These are phyloP conservation scores for Colletotrichum sp. DNA, from an alignment of 2,329 filamentous ascomycete genomes.

Conservation along the genomic window DNA sequence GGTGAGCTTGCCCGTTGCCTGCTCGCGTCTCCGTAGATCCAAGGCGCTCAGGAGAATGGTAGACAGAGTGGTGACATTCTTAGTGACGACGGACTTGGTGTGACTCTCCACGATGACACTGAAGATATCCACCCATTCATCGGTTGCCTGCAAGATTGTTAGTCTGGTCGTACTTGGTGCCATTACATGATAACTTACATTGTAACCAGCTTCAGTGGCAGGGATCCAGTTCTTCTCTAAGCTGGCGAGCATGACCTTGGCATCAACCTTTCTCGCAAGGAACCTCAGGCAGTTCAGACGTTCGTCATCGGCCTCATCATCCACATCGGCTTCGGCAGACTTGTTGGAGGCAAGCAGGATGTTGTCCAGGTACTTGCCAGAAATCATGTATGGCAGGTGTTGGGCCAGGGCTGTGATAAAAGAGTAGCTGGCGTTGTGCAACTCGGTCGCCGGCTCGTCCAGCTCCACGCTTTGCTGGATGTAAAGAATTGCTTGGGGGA, in stretches of 20 bases:
- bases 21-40: constrained; percentile 68
- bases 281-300: constrained; percentile 74
- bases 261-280: constrained; percentile 77
- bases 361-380: constrained; percentile 73
- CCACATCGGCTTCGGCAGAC: constrained; percentile 68
- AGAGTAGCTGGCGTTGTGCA: constrained; percentile 84
- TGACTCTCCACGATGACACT: constrained; percentile 77
- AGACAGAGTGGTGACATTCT: constrained; percentile 74
- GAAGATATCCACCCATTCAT: constrained; percentile 73
- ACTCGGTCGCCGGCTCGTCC: constrained; percentile 59
- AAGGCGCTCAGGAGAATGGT: constrained; percentile 64
- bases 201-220: constrained; percentile 66
- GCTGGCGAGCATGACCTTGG: constrained; percentile 76
- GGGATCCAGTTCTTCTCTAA: constrained; percentile 74
- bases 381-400: constrained; percentile 89
- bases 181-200: constrained; percentile 50
- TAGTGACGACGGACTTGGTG: constrained; percentile 78
- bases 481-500: constrained; percentile 75
- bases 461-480: constrained; percentile 68
- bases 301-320: constrained; percentile 66
- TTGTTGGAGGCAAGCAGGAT: constrained; percentile 75
- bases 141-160: constrained; percentile 55
- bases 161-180: background rate
- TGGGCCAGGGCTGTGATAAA: constrained; percentile 82
- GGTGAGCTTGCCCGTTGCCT: constrained; percentile 49